Conservation (phyloP, 768 basidiomycete genomes). For the Strobilomyces echinocephalus region DNA sequence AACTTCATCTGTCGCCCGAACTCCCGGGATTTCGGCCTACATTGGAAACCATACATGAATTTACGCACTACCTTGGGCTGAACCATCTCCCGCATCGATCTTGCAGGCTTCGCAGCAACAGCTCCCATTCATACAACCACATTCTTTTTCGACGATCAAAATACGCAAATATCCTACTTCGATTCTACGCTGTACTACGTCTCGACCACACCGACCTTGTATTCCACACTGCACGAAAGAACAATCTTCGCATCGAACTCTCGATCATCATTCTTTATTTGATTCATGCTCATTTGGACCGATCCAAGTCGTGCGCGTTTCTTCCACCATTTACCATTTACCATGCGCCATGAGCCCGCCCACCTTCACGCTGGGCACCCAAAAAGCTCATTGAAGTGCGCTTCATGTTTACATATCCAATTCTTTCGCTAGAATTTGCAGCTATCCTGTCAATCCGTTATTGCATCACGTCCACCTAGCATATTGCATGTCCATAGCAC, state of each 20-base stretch:
- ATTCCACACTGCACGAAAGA: conserved; percentile 23
- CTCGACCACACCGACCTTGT: conserved; percentile 14
- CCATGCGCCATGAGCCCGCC: conserved; percentile 22
- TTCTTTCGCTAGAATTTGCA: conserved; percentile 27
- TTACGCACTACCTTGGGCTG: conserved; percentile 19
- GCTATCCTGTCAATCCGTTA: conserved; percentile 17
- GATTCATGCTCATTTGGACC: conserved; percentile 33
- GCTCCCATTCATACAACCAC: conserved; percentile 18
- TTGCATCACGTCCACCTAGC: conserved; percentile 25
- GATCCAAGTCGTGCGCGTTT: conserved; percentile 28
- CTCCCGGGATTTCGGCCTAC: conserved; percentile 11
- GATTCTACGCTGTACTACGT: conserved; percentile 17
- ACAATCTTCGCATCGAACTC: conserved; percentile 34
- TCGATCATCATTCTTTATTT: conserved; percentile 27
- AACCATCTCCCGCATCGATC: conserved; percentile 29
- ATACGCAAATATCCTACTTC: conserved; percentile 24
- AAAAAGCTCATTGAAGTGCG: conserved; percentile 26
- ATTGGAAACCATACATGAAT: conserved; percentile 25
- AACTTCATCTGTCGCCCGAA: conserved; percentile 19
- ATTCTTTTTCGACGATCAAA: conserved; percentile 22
- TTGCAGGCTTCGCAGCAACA: conserved; percentile 21
- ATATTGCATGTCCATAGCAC: conserved; percentile 21
- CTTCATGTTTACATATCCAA: conserved; percentile 20
- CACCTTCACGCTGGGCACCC: conserved; percentile 13
- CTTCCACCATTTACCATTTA: conserved; percentile 31